A percentile compares a stretch with the other conserved stretches of the same genome.
Conservation (phyloP, 768 basidiomycete species). For the Pisolithus orientalis region DNA sequence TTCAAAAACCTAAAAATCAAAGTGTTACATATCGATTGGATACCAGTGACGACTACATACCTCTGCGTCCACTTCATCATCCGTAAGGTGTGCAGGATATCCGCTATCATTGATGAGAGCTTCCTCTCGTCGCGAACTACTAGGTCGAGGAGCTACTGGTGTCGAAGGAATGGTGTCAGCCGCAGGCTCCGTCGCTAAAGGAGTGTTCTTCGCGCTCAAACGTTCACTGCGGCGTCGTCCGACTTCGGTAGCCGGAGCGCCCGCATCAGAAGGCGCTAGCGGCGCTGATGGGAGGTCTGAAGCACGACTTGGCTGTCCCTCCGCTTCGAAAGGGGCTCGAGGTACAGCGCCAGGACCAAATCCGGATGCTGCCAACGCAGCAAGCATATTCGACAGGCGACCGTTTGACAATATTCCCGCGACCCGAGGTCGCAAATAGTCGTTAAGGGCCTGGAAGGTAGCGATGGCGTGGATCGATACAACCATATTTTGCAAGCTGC, state of each 20-base stretch:
- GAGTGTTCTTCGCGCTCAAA: constrained; percentile 62
- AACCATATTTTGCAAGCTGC: constrained; percentile 81
- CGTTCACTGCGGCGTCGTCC: constrained; percentile 77
- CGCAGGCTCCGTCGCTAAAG: constrained; percentile 8
- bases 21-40: constrained; percentile 8
- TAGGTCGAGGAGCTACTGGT: constrained; percentile 20
- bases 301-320: constrained; percentile 27
- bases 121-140: constrained; percentile 33
- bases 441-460: constrained; percentile 94
- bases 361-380: constrained; percentile 78
- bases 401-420: constrained; percentile 59
- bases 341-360: constrained; percentile 48
- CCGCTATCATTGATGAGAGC: constrained; percentile 56
- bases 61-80: constrained; percentile 83
- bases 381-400: constrained; percentile 82
- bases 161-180: constrained; percentile 11
- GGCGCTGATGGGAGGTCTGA: constrained; percentile 19
- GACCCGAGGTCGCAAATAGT: constrained; percentile 89
- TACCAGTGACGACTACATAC: constrained; percentile 19
- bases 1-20: constrained; percentile 58
- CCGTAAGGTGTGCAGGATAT: constrained; percentile 69
- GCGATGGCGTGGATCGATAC: constrained; percentile 98
- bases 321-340: constrained; percentile 27
- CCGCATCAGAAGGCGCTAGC: constrained; percentile 28
- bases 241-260: constrained; percentile 35